These are phyloP conservation scores for Paramyrothecium roridum DNA, from an alignment of 2,329 filamentous ascomycete species.

Conservation along the genomic window DNA sequence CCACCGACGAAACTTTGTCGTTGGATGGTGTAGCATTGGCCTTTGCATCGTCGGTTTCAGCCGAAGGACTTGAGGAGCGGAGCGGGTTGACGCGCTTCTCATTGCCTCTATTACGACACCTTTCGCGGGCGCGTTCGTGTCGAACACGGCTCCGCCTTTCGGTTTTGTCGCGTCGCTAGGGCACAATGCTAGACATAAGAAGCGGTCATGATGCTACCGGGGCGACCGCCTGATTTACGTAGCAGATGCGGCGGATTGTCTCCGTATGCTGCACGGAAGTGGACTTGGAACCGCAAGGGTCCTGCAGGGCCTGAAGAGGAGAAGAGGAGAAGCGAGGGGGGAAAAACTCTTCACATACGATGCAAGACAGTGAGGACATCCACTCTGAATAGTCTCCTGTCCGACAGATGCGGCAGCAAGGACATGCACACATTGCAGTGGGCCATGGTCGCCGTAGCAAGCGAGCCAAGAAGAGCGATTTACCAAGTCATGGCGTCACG, in stretches of 20 bases:
- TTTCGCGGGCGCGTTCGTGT: neutral
- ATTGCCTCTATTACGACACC: neutral
- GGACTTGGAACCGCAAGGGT: neutral
- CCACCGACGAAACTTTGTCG: neutral
- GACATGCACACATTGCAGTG: neutral
- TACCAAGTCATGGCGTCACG: neutral
- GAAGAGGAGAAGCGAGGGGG: neutral
- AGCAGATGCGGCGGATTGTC: neutral
- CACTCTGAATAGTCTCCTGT: neutral
- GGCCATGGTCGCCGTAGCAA: neutral
- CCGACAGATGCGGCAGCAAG: neutral
- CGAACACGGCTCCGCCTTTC: neutral
- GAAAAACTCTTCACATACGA: neutral
- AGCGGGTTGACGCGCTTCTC: neutral
- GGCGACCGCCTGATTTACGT: neutral
- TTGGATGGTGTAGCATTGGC: neutral
- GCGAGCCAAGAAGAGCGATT: neutral
- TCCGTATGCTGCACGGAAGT: neutral
- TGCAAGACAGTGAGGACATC: neutral
- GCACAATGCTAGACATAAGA: neutral
- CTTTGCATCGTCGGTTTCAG: neutral
- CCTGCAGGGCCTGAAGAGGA: neutral
- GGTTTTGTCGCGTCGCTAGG: neutral
- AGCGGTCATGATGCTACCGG: neutral
- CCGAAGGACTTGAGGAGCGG: neutral